Evolutionary conservation across 208 protist genomes (phyloP), one percentile per base, ranked within the genome.

Genomic region (Crithidia brevicula): DNA sequence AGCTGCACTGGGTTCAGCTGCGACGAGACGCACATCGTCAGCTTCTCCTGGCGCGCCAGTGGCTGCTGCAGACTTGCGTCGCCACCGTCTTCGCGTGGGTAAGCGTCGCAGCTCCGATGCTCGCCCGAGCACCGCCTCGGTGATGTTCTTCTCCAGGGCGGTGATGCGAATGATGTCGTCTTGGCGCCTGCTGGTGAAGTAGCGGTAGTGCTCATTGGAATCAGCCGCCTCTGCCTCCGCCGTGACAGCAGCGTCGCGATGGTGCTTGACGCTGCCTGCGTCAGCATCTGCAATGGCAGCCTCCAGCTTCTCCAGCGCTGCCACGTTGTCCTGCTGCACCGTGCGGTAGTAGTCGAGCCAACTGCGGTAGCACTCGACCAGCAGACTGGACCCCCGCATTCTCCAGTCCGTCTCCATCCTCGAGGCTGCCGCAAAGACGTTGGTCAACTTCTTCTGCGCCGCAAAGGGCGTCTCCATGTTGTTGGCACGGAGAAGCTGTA

Each of bases 401-500:
- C 85, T 81, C 88, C 90, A 95, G 50, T 95, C 90, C 11, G 79
- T 95, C 53, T 89, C 56, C 36, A 93, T 86, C 7, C 90, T 82
- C n/a, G 85, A 82, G 13, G 83, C 71, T 5, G 83, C 77, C 7
- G 90, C 72, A 60, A 95, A 95, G 18, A 93, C 90, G 63, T 91
- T 95, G 7, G 90, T 93, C 20, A 95, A 67, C 63, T 90, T 80
- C 65, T 95, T 95, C 74, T 95, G 90, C 6, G 85, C 82, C 5
- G 75, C 60, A 58, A 91, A 93, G 11, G 90, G 87, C 2, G 86
- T 79, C 11, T 77, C 43, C 53, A 95, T 85, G 56, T 86, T 69
- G 67, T 95, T 92, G 8, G 87, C 87, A 45, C 90, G 90, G 31
- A 95, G 77, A 28, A 95, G 83, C 76, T 95, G 90, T 46, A 93